phyloP scores from a whole-genome alignment of 257 asterid species.

The Jacaranda mimosifolia region DNA sequence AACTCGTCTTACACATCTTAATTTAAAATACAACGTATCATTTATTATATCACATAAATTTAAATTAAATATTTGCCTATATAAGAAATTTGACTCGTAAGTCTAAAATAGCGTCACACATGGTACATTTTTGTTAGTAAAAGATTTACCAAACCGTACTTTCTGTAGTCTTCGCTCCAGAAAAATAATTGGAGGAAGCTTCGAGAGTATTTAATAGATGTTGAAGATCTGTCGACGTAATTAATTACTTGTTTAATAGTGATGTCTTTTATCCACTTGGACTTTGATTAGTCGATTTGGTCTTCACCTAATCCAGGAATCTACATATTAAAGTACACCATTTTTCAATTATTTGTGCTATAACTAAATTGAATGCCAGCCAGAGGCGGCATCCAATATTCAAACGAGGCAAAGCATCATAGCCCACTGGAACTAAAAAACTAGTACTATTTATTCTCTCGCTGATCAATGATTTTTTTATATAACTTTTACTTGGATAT shows the following conservation, averaged over 20 bases:
- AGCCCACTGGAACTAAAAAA: constrained; percentile 19
- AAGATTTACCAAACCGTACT: constrained; percentile 31
- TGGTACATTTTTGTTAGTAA: neutral
- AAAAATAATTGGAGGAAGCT: constrained; percentile 18
- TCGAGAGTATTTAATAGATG: neutral
- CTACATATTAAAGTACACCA: neutral
- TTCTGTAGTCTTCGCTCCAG: neutral
- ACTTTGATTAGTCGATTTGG: constrained; percentile 31
- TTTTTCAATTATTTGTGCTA: neutral
- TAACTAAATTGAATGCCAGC: constrained; percentile 34
- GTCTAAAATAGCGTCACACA: constrained; percentile 20
- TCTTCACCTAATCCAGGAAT: constrained; percentile 37
- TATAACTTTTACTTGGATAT: too few relatives aligned
- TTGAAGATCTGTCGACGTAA: neutral
- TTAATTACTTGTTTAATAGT: neutral
- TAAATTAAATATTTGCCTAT: too few relatives aligned
- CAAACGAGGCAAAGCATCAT: neutral
- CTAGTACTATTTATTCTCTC: neutral
- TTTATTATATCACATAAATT: too few relatives aligned
- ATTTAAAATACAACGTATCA: too few relatives aligned
- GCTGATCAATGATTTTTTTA: neutral
- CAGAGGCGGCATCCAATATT: neutral
- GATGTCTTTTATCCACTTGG: neutral
- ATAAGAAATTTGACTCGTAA: neutral
- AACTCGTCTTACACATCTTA: too few relatives aligned